Base-by-base conservation (phyloP, 139 green algal genomes). In the Ulvella scutata region DNA sequence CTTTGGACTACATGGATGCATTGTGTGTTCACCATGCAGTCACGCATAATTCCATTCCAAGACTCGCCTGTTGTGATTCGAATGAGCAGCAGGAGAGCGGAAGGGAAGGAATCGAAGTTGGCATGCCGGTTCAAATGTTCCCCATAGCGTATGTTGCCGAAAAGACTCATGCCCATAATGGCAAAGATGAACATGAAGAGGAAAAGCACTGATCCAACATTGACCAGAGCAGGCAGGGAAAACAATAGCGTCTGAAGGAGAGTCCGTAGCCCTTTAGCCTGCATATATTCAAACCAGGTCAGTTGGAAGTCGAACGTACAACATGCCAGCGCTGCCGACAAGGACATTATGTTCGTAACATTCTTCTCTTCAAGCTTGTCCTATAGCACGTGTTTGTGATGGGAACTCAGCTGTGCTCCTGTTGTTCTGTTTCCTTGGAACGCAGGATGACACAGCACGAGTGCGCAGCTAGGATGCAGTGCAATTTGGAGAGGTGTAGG, bases 141-240 rank as follows among this genome's bases (percentile, higher is more conserved):
- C 29, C 86, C 83, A 21, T 78, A 31, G 72, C 82, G 85, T 35
- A 94, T 75, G 23, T 75, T 74, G 10, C 83, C 86, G 76, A 93
- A 96, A 23, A 96, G 76, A 78, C 91, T 90, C 84, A 93, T 92
- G 43, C 89, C 90, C 29, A 93, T 83, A 21, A 93, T 81, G 38
- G 86, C 84, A 36, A 85, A 93, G 31, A 93, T 87, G 80, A 94
- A 92, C 75, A 93, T 88, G 78, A 93, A 88, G 20, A 92, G 79
- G 44, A 87, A 80, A 40, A 92, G 76, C 6, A 92, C 81, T 40
- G 73, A 79, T 38, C 79, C 86, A 3, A 94, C 83, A 79, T 92
- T 92, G 73, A 82, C 76, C 33, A 94, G 80, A 2, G 87, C 87
- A 3, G 88, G 88, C 26, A 88, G 61, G 3, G 85, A 91, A 72